Evolutionary conservation across 306 rosid genomes (phyloP), one percentile per base, ranked within the genome.

Genomic region (Castanea sativa): DNA sequence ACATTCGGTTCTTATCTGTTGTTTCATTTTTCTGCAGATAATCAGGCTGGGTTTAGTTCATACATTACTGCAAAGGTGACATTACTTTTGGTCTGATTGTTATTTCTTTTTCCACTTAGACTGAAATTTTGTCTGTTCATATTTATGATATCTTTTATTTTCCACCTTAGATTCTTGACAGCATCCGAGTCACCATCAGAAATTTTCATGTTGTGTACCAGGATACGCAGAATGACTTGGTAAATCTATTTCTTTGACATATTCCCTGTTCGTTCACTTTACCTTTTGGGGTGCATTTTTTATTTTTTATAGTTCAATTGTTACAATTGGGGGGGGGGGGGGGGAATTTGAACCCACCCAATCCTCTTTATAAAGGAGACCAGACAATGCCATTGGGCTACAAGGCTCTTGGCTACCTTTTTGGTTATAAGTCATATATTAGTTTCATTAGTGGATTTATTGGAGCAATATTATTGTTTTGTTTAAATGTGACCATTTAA

Each of bases 171-270:
- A 85, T 90, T 84, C 87, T 95, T 84, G 99, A 95, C 87, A 92
- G 87, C 91, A 95, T 95, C 78, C 97, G 92, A 90, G 93, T 95
- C 71, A 90, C 93, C 79, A 86, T 95, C 59, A 83, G 92, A 73
- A 89, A 88, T 76, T 87, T 95, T 84, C 97, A 95, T 65, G 75
- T 95, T 71, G 53, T 89, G 83, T 91, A 87, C 83, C 82, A 68
- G 75, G 97, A 95, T 74, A 71, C 25, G 38, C 88, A 76, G 74
- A 85, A 79, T 75, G 92, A 84, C 79, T 76, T 78, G 74, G 99
- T 94, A 88, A 83, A 84, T 81, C 72, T 65, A 67, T 83, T 23
- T 76, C 74, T 29, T 45, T 71, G 45, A 61, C 21, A 27, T 61
- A n/a, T 16, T 38, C 25, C 19, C 41, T 13, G 32, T 49, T 68